Evolutionary conservation across 768 basidiomycete species (phyloP), one percentile per base, ranked within the genome.

Genomic region (Stropharia rugosoannulata): DNA sequence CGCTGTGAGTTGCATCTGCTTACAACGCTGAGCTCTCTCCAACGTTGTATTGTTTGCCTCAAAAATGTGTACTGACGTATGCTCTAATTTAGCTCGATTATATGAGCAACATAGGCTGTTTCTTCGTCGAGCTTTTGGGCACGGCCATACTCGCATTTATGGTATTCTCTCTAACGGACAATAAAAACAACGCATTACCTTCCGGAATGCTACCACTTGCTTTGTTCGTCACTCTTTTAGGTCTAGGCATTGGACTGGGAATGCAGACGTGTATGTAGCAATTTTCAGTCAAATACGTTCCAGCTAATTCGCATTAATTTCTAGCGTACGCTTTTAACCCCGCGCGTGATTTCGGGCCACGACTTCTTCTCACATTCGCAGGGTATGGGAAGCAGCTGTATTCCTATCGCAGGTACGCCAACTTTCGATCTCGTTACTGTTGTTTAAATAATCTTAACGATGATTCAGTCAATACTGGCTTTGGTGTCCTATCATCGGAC

Each of bases 301-400:
- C 35, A n/a, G 36, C 40, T 8, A 11, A 32, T 36, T 32, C 44
- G 9, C 51, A 6, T 36, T 52, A 35, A 29, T 35, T 45, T 40
- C n/a, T 65, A 80, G 84, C 80, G 25, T 85, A 74, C 58, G 81
- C 86, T 3, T 69, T 87, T 56, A 89, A 89, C 62, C 87, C 87
- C 41, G 85, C 87, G 18, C 83, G 88, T 62, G 87, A 77, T 59
- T 68, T 77, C 36, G 89, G 89, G 15, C 89, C 89, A 6, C 79
- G 89, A 25, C 69, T 90, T 49, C 68, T 89, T 61, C 87, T 86
- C 1, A 80, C 87, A 4, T 84, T 89, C 78, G 86, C 80, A 7
- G 89, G 88, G 2, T 90, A 88, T 61, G 87, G 87, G 32, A 74
- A 67, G 37, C 65, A 69, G 49, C 73, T 78, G 8, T 78, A 68